phyloP scores from a whole-genome alignment of 352 stramenopile species.

The Globisporangium iwayamae region DNA sequence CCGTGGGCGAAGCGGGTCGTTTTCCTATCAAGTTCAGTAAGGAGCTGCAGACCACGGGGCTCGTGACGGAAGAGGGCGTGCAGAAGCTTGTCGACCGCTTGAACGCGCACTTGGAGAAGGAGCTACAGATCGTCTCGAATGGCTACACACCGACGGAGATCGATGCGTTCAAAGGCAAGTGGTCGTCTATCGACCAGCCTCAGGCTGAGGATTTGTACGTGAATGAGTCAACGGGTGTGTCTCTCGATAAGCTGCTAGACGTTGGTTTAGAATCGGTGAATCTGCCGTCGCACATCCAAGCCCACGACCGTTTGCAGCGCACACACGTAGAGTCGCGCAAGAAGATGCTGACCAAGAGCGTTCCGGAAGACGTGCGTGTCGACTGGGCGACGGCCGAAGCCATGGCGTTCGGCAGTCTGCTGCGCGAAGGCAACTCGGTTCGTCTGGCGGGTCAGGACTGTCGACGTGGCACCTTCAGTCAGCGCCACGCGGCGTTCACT shows the following conservation, averaged over 20 bases:
- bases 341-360: conserved; percentile 58
- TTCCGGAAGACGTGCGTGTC: conserved; percentile 43
- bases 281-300: conserved; percentile 46
- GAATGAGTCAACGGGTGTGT: conserved; percentile 50
- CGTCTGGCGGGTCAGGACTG: conserved; percentile 86
- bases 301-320: conserved; percentile 74
- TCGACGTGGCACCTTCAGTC: conserved; percentile 86
- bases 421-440: conserved; percentile 80
- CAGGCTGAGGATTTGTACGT: conserved; percentile 46
- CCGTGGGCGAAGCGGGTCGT: conserved; percentile 54
- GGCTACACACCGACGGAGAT: conserved; percentile 64
- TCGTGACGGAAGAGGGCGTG: conserved; percentile 52
- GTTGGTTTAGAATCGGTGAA: conserved; percentile 65
- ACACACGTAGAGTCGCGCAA: conserved; percentile 72
- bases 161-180: conserved; percentile 78
- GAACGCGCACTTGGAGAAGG: conserved; percentile 61
- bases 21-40: conserved; percentile 73
- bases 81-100: conserved; percentile 56
- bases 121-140: conserved; percentile 49
- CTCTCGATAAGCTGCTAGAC: conserved; percentile 48
- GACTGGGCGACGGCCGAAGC: conserved; percentile 88
- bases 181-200: conserved; percentile 51
- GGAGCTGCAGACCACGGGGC: conserved; percentile 50
- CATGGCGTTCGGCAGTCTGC: conserved; percentile 84
- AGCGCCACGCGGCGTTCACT: conserved; percentile 84